Percentiles rank a stretch among this genome's conserved stretches.
phyloP scores from a whole-genome alignment of 2,329 filamentous ascomycete genomes.

The Botryosphaeria dothidea region DNA sequence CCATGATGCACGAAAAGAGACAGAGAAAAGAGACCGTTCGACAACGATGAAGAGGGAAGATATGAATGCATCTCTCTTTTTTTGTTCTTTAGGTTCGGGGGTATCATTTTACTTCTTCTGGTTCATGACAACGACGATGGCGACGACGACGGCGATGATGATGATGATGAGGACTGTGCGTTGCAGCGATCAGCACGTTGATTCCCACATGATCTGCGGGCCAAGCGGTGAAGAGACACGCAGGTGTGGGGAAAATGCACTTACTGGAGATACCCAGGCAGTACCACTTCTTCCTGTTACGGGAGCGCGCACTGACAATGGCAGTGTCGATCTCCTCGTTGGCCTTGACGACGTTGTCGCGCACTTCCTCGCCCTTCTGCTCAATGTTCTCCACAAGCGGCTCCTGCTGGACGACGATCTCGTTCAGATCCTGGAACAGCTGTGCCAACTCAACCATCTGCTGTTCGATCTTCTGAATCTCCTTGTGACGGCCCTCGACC shows the following conservation, averaged over 20 bases:
- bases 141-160: constrained; percentile 40
- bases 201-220: constrained; percentile 3
- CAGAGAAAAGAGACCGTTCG: not conserved
- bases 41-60: not conserved
- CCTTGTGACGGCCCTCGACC: constrained; percentile 79
- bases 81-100: not conserved
- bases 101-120: constrained; percentile 24
- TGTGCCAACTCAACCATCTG: constrained; percentile 86
- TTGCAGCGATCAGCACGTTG: constrained; percentile 16
- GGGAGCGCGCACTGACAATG: constrained; percentile 70
- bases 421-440: constrained; percentile 87
- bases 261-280: constrained; percentile 70
- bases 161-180: constrained; percentile 33
- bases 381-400: constrained; percentile 78
- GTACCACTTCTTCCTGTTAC: constrained; percentile 92
- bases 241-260: not conserved
- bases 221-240: not conserved
- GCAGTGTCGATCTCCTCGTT: constrained; percentile 82
- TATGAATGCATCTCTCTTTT: not conserved
- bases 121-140: constrained; percentile 36
- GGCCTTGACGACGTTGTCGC: constrained; percentile 79
- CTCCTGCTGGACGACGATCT: constrained; percentile 83
- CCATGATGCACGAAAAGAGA: not conserved
- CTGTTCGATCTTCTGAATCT: constrained; percentile 87
- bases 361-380: constrained; percentile 81